Base-by-base conservation (phyloP, 306 rosid species). In the Cicer judaicum region DNA sequence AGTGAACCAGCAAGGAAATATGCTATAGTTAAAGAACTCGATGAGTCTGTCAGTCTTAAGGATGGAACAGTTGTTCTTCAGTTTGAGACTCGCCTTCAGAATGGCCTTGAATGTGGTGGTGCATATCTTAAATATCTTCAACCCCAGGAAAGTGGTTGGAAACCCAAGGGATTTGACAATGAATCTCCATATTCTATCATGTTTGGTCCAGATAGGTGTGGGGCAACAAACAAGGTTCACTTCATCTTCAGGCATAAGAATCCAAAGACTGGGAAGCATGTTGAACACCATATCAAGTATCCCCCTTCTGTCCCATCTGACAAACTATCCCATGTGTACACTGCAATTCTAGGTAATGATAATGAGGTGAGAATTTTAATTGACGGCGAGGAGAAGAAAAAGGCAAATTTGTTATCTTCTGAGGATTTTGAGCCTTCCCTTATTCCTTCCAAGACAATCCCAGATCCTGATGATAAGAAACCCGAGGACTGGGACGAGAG, bases 401-500 rank as follows among this genome's bases (percentile, higher is more conserved):
- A 49, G 61, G 88, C 77, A 10, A 87, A 84, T 70, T 64, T 84
- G 86, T 81, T 94, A n/a, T 88, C 97, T 0, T 69, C 90, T 8
- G 99, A 94, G 18, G 99, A 94, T 82, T 92, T 94, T 48, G 91
- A 88, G 80, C 99, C 99, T 52, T 55, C 97, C 0, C 86, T 94
- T 24, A 82, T 94, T 79, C 97, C 99, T 24, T 39, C 89, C 68
- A 86, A 92, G 91, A 92, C 95, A 10, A 94, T 94, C 74, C 87
- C 99, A 10, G 99, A 94, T 67, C 97, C 99, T 12, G 91, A 90
- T n/a, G 99, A 94, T 75, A 87, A 76, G 82, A 94, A 94, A 79
- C 99, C 99, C 0, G 97, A 92, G 87, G 99, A 94, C 69, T 94
- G 99, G 99, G 99, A 94, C 9, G 99, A 94, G 82, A 82, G 96